Percentiles rank a stretch among this genome's conserved stretches.
Evolutionary conservation across 2,329 filamentous ascomycete species (phyloP).

Genomic region (Periconia sp.): DNA sequence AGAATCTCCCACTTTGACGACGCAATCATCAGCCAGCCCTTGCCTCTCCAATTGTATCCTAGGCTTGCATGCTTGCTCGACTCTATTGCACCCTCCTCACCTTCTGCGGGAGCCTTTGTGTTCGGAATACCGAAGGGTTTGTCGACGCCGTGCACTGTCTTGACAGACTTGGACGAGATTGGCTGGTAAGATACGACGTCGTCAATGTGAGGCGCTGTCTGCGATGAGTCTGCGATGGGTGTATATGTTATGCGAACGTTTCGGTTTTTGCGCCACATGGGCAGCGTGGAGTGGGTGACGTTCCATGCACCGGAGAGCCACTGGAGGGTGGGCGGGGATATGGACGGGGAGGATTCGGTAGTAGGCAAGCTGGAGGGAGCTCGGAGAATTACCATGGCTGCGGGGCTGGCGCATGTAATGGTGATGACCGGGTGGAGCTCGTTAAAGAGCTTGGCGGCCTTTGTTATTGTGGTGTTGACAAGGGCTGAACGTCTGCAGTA

Average conservation of each 20-base stretch:
- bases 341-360: conserved; percentile 17
- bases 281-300: conserved; percentile 47
- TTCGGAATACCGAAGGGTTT: conserved; percentile 47
- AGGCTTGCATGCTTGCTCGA: conserved; percentile 55
- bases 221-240: conserved; percentile 35
- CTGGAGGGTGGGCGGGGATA: conserved; percentile 44
- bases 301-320: conserved; percentile 43
- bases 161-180: conserved; percentile 57
- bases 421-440: not conserved
- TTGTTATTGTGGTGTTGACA: too few relatives aligned
- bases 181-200: conserved; percentile 76
- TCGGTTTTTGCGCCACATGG: conserved; percentile 79
- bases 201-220: conserved; percentile 62
- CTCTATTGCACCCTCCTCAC: conserved; percentile 30
- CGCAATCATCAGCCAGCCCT: conserved; percentile 74
- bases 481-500: too few relatives aligned
- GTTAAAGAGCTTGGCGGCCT: too few relatives aligned
- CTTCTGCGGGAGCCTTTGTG: conserved; percentile 7
- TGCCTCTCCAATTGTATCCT: conserved; percentile 72
- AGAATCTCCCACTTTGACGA: conserved; percentile 81
- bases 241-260: conserved; percentile 83
- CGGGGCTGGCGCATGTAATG: not conserved
- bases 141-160: conserved; percentile 71
- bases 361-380: conserved; percentile 30
- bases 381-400: conserved; percentile 32